A percentile compares a stretch with the other conserved stretches of the same genome.
These are phyloP conservation scores for Drechslerella coelobrocha DNA, from an alignment of 2,329 filamentous ascomycete species.

Conservation along the genomic window DNA sequence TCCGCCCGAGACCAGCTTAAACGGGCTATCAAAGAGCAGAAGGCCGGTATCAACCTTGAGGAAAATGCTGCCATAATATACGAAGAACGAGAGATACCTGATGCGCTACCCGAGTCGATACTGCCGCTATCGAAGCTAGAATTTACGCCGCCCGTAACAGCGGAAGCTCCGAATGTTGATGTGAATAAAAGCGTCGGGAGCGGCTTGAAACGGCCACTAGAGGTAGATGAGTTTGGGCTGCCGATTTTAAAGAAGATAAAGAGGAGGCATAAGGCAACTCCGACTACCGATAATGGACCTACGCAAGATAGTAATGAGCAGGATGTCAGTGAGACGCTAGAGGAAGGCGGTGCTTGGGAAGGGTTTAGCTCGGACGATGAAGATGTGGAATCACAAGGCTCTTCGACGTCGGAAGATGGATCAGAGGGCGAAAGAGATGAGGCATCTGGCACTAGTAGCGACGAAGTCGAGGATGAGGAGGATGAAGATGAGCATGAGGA, in stretches of 20 bases:
- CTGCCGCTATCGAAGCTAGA: constrained; percentile 30
- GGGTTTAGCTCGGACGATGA: constrained; percentile 51
- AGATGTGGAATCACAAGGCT: constrained; percentile 7
- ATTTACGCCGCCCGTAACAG: not conserved
- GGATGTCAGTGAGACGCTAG: constrained; percentile 52
- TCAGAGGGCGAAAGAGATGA: constrained; percentile 20
- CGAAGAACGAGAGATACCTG: constrained; percentile 55
- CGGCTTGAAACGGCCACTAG: constrained; percentile 85
- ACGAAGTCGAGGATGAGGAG: constrained; percentile 60
- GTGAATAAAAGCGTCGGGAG: constrained; percentile 65
- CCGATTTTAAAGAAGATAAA: constrained; percentile 85
- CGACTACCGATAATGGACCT: constrained; percentile 57
- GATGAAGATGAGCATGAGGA: constrained; percentile 29
- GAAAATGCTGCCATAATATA: constrained; percentile 65
- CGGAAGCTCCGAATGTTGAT: not conserved
- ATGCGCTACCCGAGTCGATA: constrained; percentile 44
- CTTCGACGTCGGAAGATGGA: constrained; percentile 5
- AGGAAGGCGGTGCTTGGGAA: constrained; percentile 56
- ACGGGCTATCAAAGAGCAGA: constrained; percentile 69
- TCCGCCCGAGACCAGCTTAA: constrained; percentile 73
- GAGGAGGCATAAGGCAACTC: constrained; percentile 66
- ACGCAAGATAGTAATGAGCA: constrained; percentile 52
- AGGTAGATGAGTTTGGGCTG: constrained; percentile 77
- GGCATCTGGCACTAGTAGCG: not conserved
- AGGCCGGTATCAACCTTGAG: constrained; percentile 65